These are phyloP conservation scores for Sphagnum fallax DNA, from an alignment of 228 moss, liverwort and hornwort genomes.

Conservation along the genomic window DNA sequence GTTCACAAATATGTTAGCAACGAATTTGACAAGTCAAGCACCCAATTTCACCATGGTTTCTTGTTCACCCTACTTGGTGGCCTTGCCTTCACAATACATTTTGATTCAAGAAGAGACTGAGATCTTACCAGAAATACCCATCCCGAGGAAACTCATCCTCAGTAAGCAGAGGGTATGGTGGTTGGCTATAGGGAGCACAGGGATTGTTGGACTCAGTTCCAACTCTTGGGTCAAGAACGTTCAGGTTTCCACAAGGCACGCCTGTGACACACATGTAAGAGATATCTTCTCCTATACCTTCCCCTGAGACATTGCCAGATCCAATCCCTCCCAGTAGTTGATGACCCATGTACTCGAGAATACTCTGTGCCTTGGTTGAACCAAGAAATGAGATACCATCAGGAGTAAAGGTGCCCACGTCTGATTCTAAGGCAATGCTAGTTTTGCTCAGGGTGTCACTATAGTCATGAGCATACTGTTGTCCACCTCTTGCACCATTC, in stretches of 20 bases:
- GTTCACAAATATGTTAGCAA: too few relatives aligned
- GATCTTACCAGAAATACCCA: slow-evolving; percentile 68
- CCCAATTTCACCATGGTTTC: too few relatives aligned
- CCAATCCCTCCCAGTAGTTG: slow-evolving; percentile 47
- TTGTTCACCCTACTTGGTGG: too few relatives aligned
- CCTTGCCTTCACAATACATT: too few relatives aligned
- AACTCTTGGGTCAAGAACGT: slow-evolving; percentile 52
- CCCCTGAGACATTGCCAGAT: slow-evolving; percentile 73
- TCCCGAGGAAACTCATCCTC: slow-evolving; percentile 17
- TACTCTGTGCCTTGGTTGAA: slow-evolving; percentile 39
- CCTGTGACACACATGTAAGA: slow-evolving; percentile 42
- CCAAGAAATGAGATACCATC: slow-evolving; percentile 62
- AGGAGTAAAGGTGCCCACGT: slow-evolving; percentile 72
- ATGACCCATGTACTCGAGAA: slow-evolving; percentile 45
- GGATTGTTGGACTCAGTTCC: slow-evolving; percentile 63
- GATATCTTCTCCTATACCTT: slow-evolving; percentile 57
- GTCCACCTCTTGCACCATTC: slow-evolving; percentile 66
- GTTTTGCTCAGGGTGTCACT: slow-evolving; percentile 36
- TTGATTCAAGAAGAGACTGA: not conserved
- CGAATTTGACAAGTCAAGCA: too few relatives aligned
- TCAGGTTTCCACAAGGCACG: slow-evolving; percentile 63
- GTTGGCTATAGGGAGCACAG: slow-evolving; percentile 38
- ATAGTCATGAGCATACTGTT: slow-evolving; percentile 58
- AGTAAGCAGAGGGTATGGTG: slow-evolving; percentile 19
- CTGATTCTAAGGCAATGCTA: slow-evolving; percentile 78